These are phyloP conservation scores for Globisporangium lucens DNA, from an alignment of 352 stramenopile species.

Conservation along the genomic window DNA sequence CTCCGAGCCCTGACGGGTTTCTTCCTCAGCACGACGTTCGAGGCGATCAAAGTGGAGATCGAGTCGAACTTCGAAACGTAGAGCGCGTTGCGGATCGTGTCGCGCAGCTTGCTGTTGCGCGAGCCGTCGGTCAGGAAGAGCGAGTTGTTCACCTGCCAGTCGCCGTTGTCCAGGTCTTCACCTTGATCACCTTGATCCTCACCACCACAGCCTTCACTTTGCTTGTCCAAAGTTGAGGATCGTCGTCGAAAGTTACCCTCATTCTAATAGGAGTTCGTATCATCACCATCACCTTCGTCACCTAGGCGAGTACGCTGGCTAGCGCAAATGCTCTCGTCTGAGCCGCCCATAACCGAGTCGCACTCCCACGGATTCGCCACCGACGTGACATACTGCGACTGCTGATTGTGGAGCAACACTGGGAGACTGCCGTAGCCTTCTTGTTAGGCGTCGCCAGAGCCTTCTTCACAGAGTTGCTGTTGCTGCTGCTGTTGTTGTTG, in stretches of 20 bases:
- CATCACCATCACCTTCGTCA: slow-evolving; percentile 16
- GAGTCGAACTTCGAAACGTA: slow-evolving; percentile 90
- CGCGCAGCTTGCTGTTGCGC: slow-evolving; percentile 80
- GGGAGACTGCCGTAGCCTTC: slow-evolving; percentile 20
- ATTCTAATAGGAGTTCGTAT: not conserved
- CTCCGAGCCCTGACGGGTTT: slow-evolving; percentile 32
- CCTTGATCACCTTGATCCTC: slow-evolving; percentile 11
- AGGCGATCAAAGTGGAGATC: slow-evolving; percentile 82
- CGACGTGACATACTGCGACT: slow-evolving; percentile 8
- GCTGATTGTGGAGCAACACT: slow-evolving; percentile 20
- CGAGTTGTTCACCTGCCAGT: slow-evolving; percentile 72
- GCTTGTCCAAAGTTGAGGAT: slow-evolving; percentile 13
- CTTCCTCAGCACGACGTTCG: slow-evolving; percentile 61
- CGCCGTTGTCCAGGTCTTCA: slow-evolving; percentile 26
- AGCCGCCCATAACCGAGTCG: slow-evolving; percentile 46
- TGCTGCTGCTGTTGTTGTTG: slow-evolving; percentile 8
- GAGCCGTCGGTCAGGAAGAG: slow-evolving; percentile 88
- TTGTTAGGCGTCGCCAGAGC: not conserved
- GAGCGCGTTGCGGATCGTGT: slow-evolving; percentile 76
- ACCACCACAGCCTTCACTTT: slow-evolving; percentile 16
- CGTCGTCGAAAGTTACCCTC: slow-evolving; percentile 9
- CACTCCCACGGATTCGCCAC: slow-evolving; percentile 55
- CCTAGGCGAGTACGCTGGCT: slow-evolving; percentile 41
- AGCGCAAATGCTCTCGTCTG: slow-evolving; percentile 35
- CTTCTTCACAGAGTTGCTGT: not conserved